Conservation (phyloP, 164 flowering plant species). For the Platanus orientalis region DNA sequence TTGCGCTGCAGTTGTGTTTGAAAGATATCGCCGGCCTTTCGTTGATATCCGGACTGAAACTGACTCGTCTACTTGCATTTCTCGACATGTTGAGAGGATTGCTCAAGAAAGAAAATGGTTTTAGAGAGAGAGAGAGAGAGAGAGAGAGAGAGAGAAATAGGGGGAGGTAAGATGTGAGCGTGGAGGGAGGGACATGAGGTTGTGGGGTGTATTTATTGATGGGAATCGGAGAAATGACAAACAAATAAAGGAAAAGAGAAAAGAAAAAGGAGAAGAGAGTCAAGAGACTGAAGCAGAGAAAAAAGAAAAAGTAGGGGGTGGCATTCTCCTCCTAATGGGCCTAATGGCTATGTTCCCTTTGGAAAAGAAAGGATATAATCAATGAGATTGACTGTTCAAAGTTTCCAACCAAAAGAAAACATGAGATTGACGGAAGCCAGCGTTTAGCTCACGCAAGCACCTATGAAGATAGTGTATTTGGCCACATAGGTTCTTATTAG, state of each 20-base stretch:
- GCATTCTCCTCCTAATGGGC: too few relatives aligned
- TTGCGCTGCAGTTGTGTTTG: slow-evolving; percentile 14
- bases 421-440: too few relatives aligned
- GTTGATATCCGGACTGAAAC: slow-evolving; percentile 36
- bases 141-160: background rate
- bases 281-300: too few relatives aligned
- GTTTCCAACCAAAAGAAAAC: too few relatives aligned
- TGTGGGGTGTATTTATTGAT: background rate
- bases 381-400: too few relatives aligned
- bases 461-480: too few relatives aligned
- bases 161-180: background rate
- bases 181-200: background rate
- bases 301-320: too few relatives aligned
- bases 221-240: background rate
- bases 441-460: too few relatives aligned
- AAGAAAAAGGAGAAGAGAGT: background rate
- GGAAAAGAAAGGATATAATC: too few relatives aligned
- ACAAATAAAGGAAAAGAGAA: background rate
- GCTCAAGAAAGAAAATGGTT: background rate
- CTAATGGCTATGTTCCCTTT: too few relatives aligned
- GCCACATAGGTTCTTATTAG: too few relatives aligned
- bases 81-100: slow-evolving; percentile 29
- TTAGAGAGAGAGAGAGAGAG: background rate
- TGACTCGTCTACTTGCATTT: slow-evolving; percentile 25
- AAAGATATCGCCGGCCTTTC: slow-evolving; percentile 22